These are phyloP conservation scores for Aspergillus brasiliensis DNA, from an alignment of 2,329 filamentous ascomycete genomes.

Conservation along the genomic window DNA sequence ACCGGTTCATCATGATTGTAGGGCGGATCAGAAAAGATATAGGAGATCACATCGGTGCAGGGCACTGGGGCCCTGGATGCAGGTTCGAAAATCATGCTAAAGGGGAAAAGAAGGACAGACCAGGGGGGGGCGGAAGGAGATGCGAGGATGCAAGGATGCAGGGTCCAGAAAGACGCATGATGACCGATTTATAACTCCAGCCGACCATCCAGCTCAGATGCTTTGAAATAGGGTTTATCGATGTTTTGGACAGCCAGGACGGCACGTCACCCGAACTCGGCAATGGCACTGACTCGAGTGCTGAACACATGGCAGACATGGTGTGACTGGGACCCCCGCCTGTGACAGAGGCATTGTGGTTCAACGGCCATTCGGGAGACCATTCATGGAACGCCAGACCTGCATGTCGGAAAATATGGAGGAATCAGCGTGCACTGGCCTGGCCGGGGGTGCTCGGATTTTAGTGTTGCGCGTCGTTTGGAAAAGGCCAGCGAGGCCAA, in stretches of 20 bases:
- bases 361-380: not conserved
- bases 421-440: not conserved
- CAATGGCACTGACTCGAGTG: not conserved
- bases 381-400: not conserved
- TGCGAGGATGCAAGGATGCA: not conserved
- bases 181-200: not conserved
- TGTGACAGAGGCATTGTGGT: not conserved
- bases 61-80: constrained; percentile 42
- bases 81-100: constrained; percentile 38
- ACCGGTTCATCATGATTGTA: constrained; percentile 56
- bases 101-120: not conserved
- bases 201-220: not conserved
- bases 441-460: not conserved
- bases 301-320: not conserved
- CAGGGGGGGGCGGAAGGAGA: not conserved
- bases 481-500: not conserved
- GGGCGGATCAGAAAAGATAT: constrained; percentile 53
- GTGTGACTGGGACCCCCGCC: not conserved
- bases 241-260: not conserved
- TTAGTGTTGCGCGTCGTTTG: not conserved
- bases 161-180: not conserved
- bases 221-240: not conserved
- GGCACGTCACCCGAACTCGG: not conserved
- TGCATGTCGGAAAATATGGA: not conserved
- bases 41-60: constrained; percentile 56